Conservation (phyloP, 2,329 filamentous ascomycete species). For the Dothidotthia symphoricarpi region DNA sequence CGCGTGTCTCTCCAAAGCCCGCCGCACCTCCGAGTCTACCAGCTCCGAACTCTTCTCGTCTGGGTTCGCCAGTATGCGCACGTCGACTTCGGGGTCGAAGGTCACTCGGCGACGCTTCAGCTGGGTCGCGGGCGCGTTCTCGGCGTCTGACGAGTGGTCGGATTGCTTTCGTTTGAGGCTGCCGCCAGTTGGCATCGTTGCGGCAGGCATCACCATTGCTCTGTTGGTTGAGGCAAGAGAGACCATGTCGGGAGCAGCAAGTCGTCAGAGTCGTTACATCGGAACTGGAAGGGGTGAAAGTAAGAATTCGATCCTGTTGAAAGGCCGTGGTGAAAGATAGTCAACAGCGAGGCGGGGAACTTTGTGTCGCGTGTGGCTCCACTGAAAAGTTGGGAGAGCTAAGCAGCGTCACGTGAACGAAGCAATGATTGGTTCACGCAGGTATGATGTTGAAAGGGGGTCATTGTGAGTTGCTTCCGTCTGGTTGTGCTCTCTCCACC, state of each 20-base stretch:
- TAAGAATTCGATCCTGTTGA: slow-evolving; percentile 1
- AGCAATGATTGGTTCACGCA: neutral
- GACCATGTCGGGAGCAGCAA: slow-evolving; percentile 32
- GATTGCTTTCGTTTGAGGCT: slow-evolving; percentile 42
- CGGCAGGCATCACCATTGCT: slow-evolving; percentile 28
- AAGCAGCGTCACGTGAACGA: neutral
- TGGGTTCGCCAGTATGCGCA: slow-evolving; percentile 44
- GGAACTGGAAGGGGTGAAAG: slow-evolving; percentile 10
- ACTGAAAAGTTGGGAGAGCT: no score
- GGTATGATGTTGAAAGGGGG: no score
- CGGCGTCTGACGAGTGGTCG: slow-evolving; percentile 29
- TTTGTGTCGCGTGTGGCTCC: neutral
- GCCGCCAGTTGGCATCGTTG: slow-evolving; percentile 26
- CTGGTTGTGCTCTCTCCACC: no score
- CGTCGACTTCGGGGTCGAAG: slow-evolving; percentile 50
- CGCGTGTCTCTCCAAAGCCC: slow-evolving; percentile 56
- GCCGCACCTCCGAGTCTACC: slow-evolving; percentile 60
- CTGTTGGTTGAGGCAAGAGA: slow-evolving; percentile 38
- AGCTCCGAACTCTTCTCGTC: slow-evolving; percentile 57
- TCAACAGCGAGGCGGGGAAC: slow-evolving; percentile 1
- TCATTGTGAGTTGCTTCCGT: no score
- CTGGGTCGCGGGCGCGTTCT: slow-evolving; percentile 35
- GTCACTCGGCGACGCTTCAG: slow-evolving; percentile 50
- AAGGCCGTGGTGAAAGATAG: slow-evolving; percentile 4
- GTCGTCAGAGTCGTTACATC: slow-evolving; percentile 27